Evolutionary conservation across 305 asterid genomes (phyloP).

Genomic region (Lippia alba): DNA sequence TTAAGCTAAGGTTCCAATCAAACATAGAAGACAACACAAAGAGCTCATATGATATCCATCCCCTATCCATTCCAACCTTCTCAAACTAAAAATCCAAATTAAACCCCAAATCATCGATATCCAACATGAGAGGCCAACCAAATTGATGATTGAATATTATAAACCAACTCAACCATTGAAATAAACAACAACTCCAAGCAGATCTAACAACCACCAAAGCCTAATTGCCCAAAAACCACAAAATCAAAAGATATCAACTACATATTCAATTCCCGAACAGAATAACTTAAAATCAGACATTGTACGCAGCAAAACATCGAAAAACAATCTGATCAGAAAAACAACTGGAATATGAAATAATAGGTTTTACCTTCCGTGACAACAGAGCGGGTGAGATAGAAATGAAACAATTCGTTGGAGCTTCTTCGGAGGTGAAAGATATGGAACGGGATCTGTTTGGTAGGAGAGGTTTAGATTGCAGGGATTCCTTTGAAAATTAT

Average conservation of each 20-base stretch:
- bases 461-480: slow-evolving; percentile 24
- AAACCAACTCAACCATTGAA: slow-evolving; percentile 16
- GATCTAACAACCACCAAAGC: slow-evolving; percentile 37
- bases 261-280: background rate
- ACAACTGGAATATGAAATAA: slow-evolving; percentile 6
- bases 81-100: slow-evolving; percentile 1
- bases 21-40: slow-evolving; percentile 20
- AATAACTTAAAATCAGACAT: slow-evolving; percentile 11
- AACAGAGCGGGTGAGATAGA: slow-evolving; percentile 27
- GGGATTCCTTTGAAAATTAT: slow-evolving; percentile 27
- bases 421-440: slow-evolving; percentile 38
- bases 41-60: slow-evolving; percentile 11
- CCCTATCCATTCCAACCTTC: slow-evolving; percentile 1
- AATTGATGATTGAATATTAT: slow-evolving; percentile 12
- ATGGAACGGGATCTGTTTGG: slow-evolving; percentile 44
- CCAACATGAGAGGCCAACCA: slow-evolving; percentile 11
- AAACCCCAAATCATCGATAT: slow-evolving; percentile 10
- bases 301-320: background rate
- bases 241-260: slow-evolving; percentile 7
- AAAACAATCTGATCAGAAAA: background rate
- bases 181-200: slow-evolving; percentile 17
- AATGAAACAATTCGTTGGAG: slow-evolving; percentile 6
- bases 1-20: slow-evolving; percentile 9
- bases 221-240: slow-evolving; percentile 5
- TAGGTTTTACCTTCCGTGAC: slow-evolving; percentile 41